A percentile compares a stretch with the other conserved stretches of the same genome.
These are phyloP conservation scores for Ceratocystis albifundus DNA, from an alignment of 2,329 filamentous ascomycete species.

Conservation along the genomic window DNA sequence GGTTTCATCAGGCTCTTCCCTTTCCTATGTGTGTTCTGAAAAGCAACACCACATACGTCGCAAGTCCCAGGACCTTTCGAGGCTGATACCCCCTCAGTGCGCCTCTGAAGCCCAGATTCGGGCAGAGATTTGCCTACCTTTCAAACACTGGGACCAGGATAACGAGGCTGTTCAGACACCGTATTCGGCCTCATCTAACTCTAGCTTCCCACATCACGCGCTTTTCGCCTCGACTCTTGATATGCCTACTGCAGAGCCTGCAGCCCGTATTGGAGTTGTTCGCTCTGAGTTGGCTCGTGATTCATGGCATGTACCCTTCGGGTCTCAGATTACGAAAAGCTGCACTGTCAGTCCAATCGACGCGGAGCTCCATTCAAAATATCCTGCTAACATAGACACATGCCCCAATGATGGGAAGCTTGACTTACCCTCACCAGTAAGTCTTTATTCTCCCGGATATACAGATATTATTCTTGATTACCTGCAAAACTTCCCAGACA, in stretches of 20 bases:
- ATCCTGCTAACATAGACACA: not conserved
- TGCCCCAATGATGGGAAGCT: not conserved
- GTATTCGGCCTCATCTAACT: not conserved
- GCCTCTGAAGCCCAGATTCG: not conserved
- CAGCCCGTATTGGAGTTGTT: not conserved
- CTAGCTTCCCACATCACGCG: not conserved
- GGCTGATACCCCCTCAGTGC: not conserved
- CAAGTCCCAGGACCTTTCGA: not conserved
- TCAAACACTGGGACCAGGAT: conserved; percentile 14
- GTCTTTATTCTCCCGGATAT: not conserved
- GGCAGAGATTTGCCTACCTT: conserved; percentile 5
- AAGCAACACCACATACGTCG: not conserved
- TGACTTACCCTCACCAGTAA: not conserved
- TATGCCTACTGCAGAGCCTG: not conserved
- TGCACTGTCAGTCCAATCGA: conserved; percentile 3
- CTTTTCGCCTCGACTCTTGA: conserved; percentile 13
- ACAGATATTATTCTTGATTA: conserved; percentile 11
- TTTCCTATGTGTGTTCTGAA: too few relatives aligned
- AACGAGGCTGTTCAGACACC: not conserved
- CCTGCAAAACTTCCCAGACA: not conserved
- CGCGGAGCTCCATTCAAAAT: not conserved
- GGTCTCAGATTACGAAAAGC: not conserved
- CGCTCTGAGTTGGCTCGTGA: not conserved
- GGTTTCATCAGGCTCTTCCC: not conserved
- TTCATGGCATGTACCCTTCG: not conserved